These are phyloP conservation scores for Fraxinus xanthoxyloides DNA, from an alignment of 305 asterid species.

Conservation along the genomic window DNA sequence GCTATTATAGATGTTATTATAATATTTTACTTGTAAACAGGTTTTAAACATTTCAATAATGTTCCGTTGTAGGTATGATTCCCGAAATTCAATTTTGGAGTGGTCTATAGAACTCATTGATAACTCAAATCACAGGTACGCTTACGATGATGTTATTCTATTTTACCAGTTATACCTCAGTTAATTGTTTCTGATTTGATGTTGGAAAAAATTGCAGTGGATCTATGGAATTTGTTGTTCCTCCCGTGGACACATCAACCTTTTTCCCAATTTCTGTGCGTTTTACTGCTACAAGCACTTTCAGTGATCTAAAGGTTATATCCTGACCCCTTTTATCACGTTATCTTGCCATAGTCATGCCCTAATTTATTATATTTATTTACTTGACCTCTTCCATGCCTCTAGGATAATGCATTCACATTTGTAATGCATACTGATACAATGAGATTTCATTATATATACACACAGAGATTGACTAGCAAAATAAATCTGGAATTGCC, in stretches of 20 bases:
- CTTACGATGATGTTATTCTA: neutral
- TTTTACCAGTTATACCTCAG: constrained; percentile 8
- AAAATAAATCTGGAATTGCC: neutral
- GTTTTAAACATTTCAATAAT: neutral
- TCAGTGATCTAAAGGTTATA: constrained; percentile 71
- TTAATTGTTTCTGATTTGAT: constrained; percentile 23
- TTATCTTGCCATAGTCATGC: neutral
- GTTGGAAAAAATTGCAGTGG: constrained; percentile 49
- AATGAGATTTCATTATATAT: neutral
- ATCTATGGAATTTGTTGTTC: constrained; percentile 80
- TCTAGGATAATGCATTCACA: neutral
- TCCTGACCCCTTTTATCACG: neutral
- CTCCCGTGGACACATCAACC: constrained; percentile 61
- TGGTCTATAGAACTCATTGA: constrained; percentile 74
- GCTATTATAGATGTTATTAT: neutral
- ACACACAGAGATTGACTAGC: neutral
- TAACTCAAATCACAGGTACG: constrained; percentile 70
- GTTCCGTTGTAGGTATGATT: constrained; percentile 51
- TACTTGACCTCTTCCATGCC: neutral
- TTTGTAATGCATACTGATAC: neutral
- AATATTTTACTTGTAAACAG: neutral
- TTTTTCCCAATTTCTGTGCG: constrained; percentile 79
- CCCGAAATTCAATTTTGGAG: constrained; percentile 65
- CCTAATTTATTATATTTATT: neutral
- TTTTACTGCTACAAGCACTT: constrained; percentile 67